These are phyloP conservation scores for Herpetomonas tarakana DNA, from an alignment of 208 protist genomes.

Conservation along the genomic window DNA sequence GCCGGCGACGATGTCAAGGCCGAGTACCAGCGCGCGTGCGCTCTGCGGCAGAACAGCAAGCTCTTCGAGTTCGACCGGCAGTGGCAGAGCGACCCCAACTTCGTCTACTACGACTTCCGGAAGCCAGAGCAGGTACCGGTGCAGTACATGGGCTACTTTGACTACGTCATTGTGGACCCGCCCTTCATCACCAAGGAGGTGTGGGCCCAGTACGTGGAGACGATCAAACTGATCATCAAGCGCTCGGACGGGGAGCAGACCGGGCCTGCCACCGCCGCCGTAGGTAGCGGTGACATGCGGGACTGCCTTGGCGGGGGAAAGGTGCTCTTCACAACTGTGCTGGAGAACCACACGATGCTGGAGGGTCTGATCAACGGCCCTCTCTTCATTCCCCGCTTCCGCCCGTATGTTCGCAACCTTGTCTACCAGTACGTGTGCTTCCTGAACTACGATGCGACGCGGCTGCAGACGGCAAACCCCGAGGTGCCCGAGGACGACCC, in stretches of 20 bases:
- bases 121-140: slow-evolving; percentile 71
- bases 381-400: slow-evolving; percentile 82
- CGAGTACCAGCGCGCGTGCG: slow-evolving; percentile 7
- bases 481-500: slow-evolving; percentile 24
- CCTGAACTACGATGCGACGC: slow-evolving; percentile 75
- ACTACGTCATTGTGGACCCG: slow-evolving; percentile 93
- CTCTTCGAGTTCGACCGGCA: slow-evolving; percentile 89
- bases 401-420: slow-evolving; percentile 75
- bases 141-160: slow-evolving; percentile 71
- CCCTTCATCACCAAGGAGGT: slow-evolving; percentile 93
- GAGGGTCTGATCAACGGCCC: slow-evolving; percentile 51
- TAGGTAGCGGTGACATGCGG: not conserved
- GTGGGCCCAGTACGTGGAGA: slow-evolving; percentile 78
- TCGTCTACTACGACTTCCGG: slow-evolving; percentile 89
- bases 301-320: slow-evolving; percentile 38
- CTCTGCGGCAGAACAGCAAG: slow-evolving; percentile 40
- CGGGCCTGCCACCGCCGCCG: not conserved
- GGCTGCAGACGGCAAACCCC: slow-evolving; percentile 11
- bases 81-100: slow-evolving; percentile 63
- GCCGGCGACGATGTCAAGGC: not conserved
- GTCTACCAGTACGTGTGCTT: slow-evolving; percentile 95
- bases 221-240: slow-evolving; percentile 39
- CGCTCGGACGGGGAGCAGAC: too few species aligned
- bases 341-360: slow-evolving; percentile 90
- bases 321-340: slow-evolving; percentile 86